These are phyloP conservation scores for Talaromyces amestolkiae DNA, from an alignment of 2,329 filamentous ascomycete species.

Conservation along the genomic window DNA sequence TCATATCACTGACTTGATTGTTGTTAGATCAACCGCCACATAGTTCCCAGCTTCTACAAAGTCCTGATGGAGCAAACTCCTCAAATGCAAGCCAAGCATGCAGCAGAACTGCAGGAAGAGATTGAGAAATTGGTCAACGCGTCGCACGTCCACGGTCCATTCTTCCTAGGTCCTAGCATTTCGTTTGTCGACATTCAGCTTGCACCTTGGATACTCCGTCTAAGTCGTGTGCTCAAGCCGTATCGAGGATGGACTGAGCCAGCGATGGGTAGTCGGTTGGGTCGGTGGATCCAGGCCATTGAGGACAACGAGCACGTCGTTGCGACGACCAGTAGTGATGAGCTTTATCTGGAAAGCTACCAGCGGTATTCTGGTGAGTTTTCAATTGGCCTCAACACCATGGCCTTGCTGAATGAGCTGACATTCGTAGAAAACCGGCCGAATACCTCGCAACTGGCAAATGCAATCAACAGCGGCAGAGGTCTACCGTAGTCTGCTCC, in stretches of 20 bases:
- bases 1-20: neutral
- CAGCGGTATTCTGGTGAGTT: constrained; percentile 57
- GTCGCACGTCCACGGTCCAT: constrained; percentile 62
- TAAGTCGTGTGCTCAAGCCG: constrained; percentile 64
- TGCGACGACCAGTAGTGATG: constrained; percentile 65
- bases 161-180: constrained; percentile 60
- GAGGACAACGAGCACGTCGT: constrained; percentile 62
- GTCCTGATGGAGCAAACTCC: constrained; percentile 65
- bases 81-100: constrained; percentile 57
- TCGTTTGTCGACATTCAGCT: constrained; percentile 72
- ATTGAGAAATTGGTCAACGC: constrained; percentile 62
- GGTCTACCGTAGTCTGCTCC: constrained; percentile 46
- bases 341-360: constrained; percentile 67
- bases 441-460: constrained; percentile 57
- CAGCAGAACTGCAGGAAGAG: constrained; percentile 62
- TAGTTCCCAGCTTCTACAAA: constrained; percentile 74
- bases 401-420: neutral
- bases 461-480: constrained; percentile 58
- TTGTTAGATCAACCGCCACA: constrained; percentile 66
- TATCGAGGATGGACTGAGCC: constrained; percentile 66
- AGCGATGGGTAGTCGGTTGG: constrained; percentile 63
- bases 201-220: constrained; percentile 69
- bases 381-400: neutral
- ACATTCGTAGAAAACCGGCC: constrained; percentile 56
- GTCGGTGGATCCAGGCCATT: constrained; percentile 67